Evolutionary conservation across 140 eudicot genomes (phyloP), one percentile per base, ranked within the genome.

Genomic region (Senecio squalidus): DNA sequence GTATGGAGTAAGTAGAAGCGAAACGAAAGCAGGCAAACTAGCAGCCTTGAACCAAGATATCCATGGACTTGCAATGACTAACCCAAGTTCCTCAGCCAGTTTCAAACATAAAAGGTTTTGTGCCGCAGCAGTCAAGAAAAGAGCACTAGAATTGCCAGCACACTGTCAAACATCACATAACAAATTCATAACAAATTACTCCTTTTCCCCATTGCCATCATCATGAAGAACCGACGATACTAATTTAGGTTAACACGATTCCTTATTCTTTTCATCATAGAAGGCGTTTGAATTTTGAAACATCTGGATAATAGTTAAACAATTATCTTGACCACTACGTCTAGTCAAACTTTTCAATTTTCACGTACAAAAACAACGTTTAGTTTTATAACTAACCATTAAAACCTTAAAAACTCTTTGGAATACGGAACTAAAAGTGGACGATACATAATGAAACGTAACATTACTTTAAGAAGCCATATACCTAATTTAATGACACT

Each of bases 51-150:
- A 81, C 96, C 96, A 88, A 48, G 83, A 50, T 53, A 89, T 68
- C 97, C 97, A 89, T 15, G 97, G 95, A 44, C 65, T 79, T 9
- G 85, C 68, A 53, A 89, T 82, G 25, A 76, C 82, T 27, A 89
- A 81, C 26, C 97, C 97, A 57, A 89, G 88, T 65, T 82, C 95
- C 72, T 89, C 88, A 0, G 97, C 97, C 48, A 89, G 76, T 60
- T 89, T 89, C 50, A 89, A 75, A 69, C 97, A 89, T 72, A 89
- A 72, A 13, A 89, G 79, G 62, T 89, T 89, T 82, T 89, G 97
- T 71, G 97, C 97, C 55, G 97, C 97, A 48, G 95, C 97, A 63
- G 97, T 89, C 38, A 89, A 80, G 81, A 82, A 89, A 77, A 89
- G 97, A 40, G 97, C 97, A 82, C 97, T 89, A 69, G 97, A 89